Evolutionary conservation across 768 basidiomycete species (phyloP).

Genomic region (Tubosaeta brunneosetosa): DNA sequence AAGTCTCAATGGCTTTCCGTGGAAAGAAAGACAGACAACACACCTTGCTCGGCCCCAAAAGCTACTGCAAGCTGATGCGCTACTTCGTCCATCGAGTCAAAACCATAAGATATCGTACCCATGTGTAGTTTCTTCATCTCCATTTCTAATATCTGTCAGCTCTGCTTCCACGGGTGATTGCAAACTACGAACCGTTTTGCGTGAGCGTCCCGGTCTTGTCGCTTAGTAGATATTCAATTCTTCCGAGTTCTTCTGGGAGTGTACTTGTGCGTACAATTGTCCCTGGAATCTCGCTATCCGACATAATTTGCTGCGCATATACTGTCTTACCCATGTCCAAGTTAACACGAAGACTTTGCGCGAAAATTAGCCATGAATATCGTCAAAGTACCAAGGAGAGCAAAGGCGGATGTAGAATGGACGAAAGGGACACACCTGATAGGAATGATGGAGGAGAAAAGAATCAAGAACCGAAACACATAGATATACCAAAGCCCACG

Average conservation of each 20-base stretch:
- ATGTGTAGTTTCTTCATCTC: constrained; percentile 99
- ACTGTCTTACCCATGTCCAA: constrained; percentile 99
- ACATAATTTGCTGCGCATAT: constrained; percentile 94
- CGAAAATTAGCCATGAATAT: background rate
- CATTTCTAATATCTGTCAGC: constrained; percentile 65
- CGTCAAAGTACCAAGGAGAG: background rate
- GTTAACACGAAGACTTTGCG: constrained; percentile 86
- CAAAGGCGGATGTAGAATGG: background rate
- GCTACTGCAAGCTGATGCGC: constrained; percentile 85
- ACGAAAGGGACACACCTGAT: constrained; percentile 66
- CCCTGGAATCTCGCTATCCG: constrained; percentile 85
- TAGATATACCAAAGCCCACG: constrained; percentile 95
- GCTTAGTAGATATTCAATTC: constrained; percentile 92
- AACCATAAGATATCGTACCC: constrained; percentile 97
- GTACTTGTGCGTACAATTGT: constrained; percentile 98
- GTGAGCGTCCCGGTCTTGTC: constrained; percentile 99
- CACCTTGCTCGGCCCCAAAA: constrained; percentile 68
- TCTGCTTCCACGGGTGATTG: background rate
- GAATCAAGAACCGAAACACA: constrained; percentile 92
- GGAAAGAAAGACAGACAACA: background rate
- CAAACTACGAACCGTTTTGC: constrained; percentile 71
- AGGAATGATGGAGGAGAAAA: constrained; percentile 98
- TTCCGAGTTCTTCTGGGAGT: constrained; percentile 90
- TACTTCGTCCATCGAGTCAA: constrained; percentile 99
- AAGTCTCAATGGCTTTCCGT: background rate